Evolutionary conservation across 148 eudicot species (phyloP).

Genomic region (Rheum nobile): DNA sequence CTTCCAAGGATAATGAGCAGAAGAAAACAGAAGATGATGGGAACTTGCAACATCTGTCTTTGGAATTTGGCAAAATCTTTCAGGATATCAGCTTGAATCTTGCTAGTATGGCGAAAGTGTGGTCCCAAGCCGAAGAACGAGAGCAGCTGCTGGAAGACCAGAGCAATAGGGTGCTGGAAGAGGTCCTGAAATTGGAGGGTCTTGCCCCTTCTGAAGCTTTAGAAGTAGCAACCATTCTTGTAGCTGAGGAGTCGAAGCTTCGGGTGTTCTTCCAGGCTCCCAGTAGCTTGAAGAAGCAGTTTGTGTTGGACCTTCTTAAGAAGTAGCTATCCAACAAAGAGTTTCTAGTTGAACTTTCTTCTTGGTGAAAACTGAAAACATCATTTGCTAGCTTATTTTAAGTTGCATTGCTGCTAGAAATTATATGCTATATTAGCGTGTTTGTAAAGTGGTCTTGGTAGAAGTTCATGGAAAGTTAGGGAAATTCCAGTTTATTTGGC

Average conservation of each 20-base stretch:
- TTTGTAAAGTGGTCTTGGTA: not conserved
- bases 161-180: not conserved
- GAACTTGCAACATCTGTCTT: not conserved
- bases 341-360: not conserved
- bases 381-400: not conserved
- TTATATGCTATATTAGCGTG: not conserved
- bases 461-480: no score
- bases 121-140: not conserved
- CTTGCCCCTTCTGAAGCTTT: not conserved
- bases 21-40: not conserved
- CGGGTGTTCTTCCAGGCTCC: not conserved
- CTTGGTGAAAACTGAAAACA: not conserved
- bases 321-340: not conserved
- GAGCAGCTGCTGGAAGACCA: not conserved
- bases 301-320: not conserved
- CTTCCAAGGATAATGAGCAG: not conserved
- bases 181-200: not conserved
- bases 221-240: not conserved
- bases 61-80: not conserved
- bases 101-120: not conserved
- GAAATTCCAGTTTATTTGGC: no score
- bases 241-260: not conserved
- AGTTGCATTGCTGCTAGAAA: not conserved
- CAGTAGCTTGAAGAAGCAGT: slow-evolving; percentile 2
- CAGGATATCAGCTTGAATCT: not conserved